Evolutionary conservation across 345 rosid genomes (phyloP).

Genomic region (Lepidium africanum): DNA sequence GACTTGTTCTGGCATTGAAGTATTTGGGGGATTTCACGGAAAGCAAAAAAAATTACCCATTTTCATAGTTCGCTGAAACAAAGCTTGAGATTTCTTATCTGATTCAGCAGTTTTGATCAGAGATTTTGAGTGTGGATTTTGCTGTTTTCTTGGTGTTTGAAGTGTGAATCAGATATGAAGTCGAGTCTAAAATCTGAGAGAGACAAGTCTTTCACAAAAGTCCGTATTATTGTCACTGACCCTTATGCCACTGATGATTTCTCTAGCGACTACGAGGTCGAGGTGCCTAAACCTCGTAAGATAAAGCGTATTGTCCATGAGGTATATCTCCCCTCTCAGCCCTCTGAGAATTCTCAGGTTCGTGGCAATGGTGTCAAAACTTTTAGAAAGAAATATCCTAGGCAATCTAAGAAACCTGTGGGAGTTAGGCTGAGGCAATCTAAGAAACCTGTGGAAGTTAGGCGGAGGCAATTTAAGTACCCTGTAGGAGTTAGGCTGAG

Average conservation of each 20-base stretch:
- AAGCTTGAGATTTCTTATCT: conserved; percentile 37
- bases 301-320: conserved; percentile 56
- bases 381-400: conserved; percentile 6
- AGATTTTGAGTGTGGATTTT: neutral
- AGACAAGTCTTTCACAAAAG: conserved; percentile 30
- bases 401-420: neutral
- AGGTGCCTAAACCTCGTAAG: neutral
- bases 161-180: conserved; percentile 15
- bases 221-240: conserved; percentile 57
- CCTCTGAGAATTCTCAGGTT: conserved; percentile 25
- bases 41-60: conserved; percentile 38
- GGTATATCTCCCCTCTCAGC: conserved; percentile 30
- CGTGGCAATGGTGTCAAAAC: conserved; percentile 42
- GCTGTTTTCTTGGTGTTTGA: conserved; percentile 9
- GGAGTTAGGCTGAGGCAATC: too few relatives aligned
- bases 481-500: conserved; percentile 72
- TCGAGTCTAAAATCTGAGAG: conserved; percentile 11
- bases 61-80: conserved; percentile 38
- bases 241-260: conserved; percentile 85
- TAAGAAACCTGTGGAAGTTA: too few relatives aligned
- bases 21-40: conserved; percentile 63
- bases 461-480: neutral
- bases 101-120: conserved; percentile 25
- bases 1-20: conserved; percentile 67
- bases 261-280: conserved; percentile 58